These are phyloP conservation scores for Cercis canadensis DNA, from an alignment of 306 rosid genomes.

Conservation along the genomic window DNA sequence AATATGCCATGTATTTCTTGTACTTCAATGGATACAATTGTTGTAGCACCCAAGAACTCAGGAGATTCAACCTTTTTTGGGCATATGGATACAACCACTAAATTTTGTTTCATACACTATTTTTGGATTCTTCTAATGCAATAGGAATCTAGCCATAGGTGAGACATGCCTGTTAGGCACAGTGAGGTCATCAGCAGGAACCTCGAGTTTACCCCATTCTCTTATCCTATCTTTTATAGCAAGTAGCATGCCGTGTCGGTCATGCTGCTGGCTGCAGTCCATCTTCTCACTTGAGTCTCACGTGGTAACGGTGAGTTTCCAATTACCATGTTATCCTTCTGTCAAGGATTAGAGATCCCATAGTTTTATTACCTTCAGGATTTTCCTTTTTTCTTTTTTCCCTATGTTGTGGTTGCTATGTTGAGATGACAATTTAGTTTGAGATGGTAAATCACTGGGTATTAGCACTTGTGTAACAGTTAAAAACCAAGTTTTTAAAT, in stretches of 20 bases:
- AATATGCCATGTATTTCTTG: conserved; percentile 13
- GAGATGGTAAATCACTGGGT: no score
- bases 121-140: conserved; percentile 18
- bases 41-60: background rate
- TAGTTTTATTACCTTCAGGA: conserved; percentile 35
- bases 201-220: background rate
- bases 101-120: background rate
- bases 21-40: conserved; percentile 8
- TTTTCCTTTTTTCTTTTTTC: no score
- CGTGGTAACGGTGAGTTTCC: conserved; percentile 16
- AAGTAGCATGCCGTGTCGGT: conserved; percentile 7
- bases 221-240: conserved; percentile 25
- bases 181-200: conserved; percentile 14
- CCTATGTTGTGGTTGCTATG: no score
- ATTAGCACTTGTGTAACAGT: no score
- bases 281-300: conserved; percentile 22
- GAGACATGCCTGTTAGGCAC: background rate
- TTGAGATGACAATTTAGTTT: no score
- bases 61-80: no score
- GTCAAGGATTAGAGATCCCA: conserved; percentile 25
- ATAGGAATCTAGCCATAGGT: conserved; percentile 6
- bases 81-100: background rate
- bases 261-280: background rate
- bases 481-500: no score
- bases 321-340: background rate